Conservation (phyloP, 2,329 filamentous ascomycete genomes). For the Achaetomium macrosporum region DNA sequence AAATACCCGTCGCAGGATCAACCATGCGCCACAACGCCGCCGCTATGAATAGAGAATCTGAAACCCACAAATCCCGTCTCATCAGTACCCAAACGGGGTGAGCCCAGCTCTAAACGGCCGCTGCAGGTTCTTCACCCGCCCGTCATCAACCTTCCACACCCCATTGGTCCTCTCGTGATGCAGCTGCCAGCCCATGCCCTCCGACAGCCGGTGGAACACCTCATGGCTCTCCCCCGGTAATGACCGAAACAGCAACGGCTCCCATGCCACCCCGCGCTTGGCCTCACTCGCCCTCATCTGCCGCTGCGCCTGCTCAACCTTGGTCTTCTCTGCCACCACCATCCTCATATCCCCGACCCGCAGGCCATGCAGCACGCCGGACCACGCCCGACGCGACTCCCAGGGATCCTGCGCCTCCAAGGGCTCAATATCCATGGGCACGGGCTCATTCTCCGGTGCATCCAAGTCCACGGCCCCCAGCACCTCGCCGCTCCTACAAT, state of each 20-base stretch:
- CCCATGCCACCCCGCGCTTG: constrained; percentile 38
- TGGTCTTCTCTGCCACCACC: constrained; percentile 65
- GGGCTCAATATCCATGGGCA: constrained; percentile 37
- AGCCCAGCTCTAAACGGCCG: constrained; percentile 30
- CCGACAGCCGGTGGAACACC: constrained; percentile 30
- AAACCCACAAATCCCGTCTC: background rate
- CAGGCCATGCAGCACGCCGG: constrained; percentile 67
- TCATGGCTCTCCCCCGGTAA: constrained; percentile 27
- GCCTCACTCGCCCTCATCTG: constrained; percentile 65
- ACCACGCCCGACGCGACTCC: constrained; percentile 77
- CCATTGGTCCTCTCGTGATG: constrained; percentile 34
- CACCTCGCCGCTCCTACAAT: constrained; percentile 30
- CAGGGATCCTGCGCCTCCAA: constrained; percentile 69
- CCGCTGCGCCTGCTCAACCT: constrained; percentile 77
- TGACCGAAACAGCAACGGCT: constrained; percentile 35
- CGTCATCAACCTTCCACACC: constrained; percentile 33
- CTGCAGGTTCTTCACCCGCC: constrained; percentile 21
- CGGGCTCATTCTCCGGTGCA: constrained; percentile 29
- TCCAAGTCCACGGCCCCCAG: constrained; percentile 35
- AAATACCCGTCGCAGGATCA: background rate
- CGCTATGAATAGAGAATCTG: background rate
- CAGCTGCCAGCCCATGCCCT: constrained; percentile 28
- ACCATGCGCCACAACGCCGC: background rate
- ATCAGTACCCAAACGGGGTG: constrained; percentile 30
- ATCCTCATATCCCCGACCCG: constrained; percentile 67